Base-by-base conservation (phyloP, 768 basidiomycete genomes). In the Russula compacta region DNA sequence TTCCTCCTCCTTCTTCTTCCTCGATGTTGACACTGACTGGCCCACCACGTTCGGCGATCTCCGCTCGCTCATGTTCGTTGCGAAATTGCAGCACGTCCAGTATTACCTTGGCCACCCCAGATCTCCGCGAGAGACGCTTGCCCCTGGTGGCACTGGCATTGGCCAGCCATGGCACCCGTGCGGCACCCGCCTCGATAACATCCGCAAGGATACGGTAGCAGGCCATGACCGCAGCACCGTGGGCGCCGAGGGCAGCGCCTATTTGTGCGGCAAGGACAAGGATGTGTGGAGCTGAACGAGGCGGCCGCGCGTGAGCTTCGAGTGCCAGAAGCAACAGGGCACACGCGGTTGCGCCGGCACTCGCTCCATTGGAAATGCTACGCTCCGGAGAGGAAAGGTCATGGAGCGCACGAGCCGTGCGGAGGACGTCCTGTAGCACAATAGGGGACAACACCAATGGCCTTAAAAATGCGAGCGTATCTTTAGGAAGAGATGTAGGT, bases 81-180 rank as follows among this genome's bases (percentile, higher is more conserved):
- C 84, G 82, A 66, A 86, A 87, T 60, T 79, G 79, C 21, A 92
- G 72, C 36, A 85, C 82, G 65, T 90, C 89, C 61, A 83, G 82
- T 56, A 88, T 73, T 4, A 85, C 84, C 53, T 81, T 80, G 36
- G 86, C 85, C 55, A 86, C 83, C 52, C 87, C 71, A 39, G 76
- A 70, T n/a, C 87, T 79, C 69, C 84, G 85, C 11, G 85, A 73
- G 44, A 81, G 53, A 38, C 60, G 64, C 73, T 78, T 71, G 66
- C 71, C 64, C 55, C 71, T 62, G 51, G 61, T 65, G 11, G 75
- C 71, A 62, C 83, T 84, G 49, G 81, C 78, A 63, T 78, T 11
- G 8, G 32, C 56, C 8, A 90, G 74, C 90, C 89, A 92, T 5
- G 87, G 86, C 3, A 92, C 76, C n/a, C 81, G 78, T 52, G 78